Evolutionary conservation across 352 stramenopile genomes (phyloP).

Genomic region (Globisporangium carolinianum): DNA sequence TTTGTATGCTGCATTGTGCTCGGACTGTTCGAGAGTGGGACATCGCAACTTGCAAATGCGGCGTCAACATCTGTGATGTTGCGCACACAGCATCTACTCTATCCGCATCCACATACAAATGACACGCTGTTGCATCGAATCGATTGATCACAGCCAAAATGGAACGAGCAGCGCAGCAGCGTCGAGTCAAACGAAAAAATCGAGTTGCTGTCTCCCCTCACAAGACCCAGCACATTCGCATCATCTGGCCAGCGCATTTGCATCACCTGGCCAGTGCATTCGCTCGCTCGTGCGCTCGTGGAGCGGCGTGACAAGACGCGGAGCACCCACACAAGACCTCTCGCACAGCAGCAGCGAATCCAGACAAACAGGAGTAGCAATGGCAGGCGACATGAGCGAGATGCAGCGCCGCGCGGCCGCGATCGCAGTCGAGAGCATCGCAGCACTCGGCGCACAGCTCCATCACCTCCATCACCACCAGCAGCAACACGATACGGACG

Average conservation of each 20-base stretch:
- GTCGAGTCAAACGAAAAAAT: too few species aligned
- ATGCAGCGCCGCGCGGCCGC: conserved; percentile 8
- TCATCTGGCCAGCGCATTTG: background rate
- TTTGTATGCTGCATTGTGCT: background rate
- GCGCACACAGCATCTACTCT: too few species aligned
- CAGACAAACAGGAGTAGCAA: background rate
- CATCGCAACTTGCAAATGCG: background rate
- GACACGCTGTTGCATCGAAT: background rate
- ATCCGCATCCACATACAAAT: background rate
- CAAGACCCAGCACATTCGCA: background rate
- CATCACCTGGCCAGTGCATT: background rate
- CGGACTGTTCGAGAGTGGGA: background rate
- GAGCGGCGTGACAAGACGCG: too few species aligned
- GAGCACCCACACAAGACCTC: too few species aligned
- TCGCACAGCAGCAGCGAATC: too few species aligned
- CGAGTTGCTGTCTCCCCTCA: too few species aligned
- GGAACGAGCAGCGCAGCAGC: too few species aligned
- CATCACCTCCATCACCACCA: background rate
- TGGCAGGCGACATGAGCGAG: background rate
- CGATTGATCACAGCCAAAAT: background rate
- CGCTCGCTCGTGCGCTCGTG: background rate
- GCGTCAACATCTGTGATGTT: background rate
- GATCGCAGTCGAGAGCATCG: conserved; percentile 11
- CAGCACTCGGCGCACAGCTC: conserved; percentile 4
- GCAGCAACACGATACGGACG: background rate